A percentile compares a stretch with the other conserved stretches of the same genome.
Evolutionary conservation across 2,329 filamentous ascomycete species (phyloP).

Genomic region (Aspergillus sp.): DNA sequence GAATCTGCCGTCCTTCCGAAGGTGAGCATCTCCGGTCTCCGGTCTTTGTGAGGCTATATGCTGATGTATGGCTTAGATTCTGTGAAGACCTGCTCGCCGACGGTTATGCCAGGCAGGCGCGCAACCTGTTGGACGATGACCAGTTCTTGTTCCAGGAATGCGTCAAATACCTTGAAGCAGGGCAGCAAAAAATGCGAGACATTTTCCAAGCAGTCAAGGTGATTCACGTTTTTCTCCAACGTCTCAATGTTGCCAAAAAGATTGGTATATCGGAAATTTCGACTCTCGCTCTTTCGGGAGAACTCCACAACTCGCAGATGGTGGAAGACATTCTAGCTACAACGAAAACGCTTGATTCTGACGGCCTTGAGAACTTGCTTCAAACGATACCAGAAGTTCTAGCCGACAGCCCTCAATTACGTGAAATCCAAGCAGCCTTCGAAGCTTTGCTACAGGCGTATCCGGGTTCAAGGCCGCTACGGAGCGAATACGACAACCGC

Average conservation of each 20-base stretch:
- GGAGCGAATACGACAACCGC: conserved; percentile 67
- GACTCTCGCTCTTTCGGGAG: conserved; percentile 41
- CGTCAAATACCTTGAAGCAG: conserved; percentile 28
- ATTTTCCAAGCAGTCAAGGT: conserved; percentile 27
- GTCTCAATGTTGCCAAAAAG: conserved; percentile 23
- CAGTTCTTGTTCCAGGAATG: conserved; percentile 38
- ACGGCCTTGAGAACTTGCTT: conserved; percentile 38
- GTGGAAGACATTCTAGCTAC: conserved; percentile 46
- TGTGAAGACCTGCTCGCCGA: conserved; percentile 37
- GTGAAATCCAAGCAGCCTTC: conserved; percentile 40
- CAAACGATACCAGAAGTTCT: conserved; percentile 26
- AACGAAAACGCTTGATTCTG: conserved; percentile 47
- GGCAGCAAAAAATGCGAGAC: conserved; percentile 32
- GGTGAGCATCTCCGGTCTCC: conserved; percentile 18
- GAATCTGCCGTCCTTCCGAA: conserved; percentile 49
- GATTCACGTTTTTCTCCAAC: conserved; percentile 19
- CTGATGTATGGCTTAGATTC: conserved; percentile 20
- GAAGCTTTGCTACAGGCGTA: conserved; percentile 41
- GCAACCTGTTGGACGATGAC: conserved; percentile 44
- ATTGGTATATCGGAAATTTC: conserved; percentile 29
- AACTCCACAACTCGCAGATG: conserved; percentile 44
- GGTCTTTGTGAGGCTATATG: not conserved
- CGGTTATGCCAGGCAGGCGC: conserved; percentile 28
- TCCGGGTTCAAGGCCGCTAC: conserved; percentile 46
- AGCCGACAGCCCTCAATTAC: conserved; percentile 29